Percentiles rank a stretch among this genome's conserved stretches.
Evolutionary conservation across 2,329 filamentous ascomycete species (phyloP).

Genomic region (Penicillium vulpinum): DNA sequence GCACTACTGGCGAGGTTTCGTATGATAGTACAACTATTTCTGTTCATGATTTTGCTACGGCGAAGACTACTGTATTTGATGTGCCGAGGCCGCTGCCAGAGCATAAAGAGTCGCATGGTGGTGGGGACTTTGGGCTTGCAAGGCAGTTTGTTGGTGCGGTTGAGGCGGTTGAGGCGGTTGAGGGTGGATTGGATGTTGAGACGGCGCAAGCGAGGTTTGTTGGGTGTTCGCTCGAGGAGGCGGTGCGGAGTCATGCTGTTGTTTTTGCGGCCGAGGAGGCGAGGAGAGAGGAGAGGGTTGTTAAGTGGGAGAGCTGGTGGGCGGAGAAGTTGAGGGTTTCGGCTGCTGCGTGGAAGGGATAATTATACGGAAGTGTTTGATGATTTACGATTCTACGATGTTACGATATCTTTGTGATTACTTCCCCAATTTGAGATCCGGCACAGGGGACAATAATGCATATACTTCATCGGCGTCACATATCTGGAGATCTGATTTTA

Average conservation of each 20-base stretch:
- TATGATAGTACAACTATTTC: constrained; percentile 79
- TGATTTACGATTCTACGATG: neutral
- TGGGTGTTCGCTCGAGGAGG: constrained; percentile 82
- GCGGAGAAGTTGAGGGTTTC: constrained; percentile 47
- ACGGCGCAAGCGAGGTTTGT: constrained; percentile 74
- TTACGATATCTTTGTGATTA: neutral
- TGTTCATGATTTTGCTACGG: constrained; percentile 69
- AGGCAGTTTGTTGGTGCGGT: constrained; percentile 82
- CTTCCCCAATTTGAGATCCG: neutral
- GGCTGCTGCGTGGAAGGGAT: constrained; percentile 7
- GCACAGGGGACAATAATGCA: neutral
- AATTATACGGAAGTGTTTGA: neutral
- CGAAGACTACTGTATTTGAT: constrained; percentile 54
- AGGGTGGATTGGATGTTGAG: constrained; percentile 64
- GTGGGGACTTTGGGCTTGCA: constrained; percentile 77
- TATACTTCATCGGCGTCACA: neutral
- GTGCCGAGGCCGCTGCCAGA: constrained; percentile 60
- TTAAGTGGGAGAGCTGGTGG: constrained; percentile 82
- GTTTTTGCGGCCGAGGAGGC: constrained; percentile 95
- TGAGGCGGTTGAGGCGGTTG: constrained; percentile 77
- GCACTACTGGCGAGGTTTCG: constrained; percentile 78
- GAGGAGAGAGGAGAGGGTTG: constrained; percentile 64
- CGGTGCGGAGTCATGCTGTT: constrained; percentile 83
- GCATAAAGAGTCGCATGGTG: constrained; percentile 65
- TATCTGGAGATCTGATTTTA: neutral